Percentiles rank a stretch among this genome's conserved stretches.
Evolutionary conservation across 495 filamentous ascomycete species (phyloP).

Genomic region (Penicillium mononematosum): DNA sequence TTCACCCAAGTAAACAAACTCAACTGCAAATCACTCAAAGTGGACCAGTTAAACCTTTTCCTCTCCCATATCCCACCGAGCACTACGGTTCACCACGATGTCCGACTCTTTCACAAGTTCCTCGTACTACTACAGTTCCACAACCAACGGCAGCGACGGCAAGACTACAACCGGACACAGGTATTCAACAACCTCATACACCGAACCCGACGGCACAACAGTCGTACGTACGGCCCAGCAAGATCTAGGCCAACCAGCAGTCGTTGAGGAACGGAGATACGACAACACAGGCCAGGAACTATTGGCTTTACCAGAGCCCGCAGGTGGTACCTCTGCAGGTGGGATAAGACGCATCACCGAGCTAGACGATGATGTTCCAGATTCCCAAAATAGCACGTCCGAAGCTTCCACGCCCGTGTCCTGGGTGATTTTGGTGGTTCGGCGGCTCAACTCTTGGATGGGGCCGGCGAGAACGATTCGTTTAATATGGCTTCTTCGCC

Average conservation of each 20-base stretch:
- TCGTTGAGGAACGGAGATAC: constrained; percentile 39
- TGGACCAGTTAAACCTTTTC: constrained; percentile 12
- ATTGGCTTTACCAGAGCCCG: constrained; percentile 10
- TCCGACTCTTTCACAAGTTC: constrained; percentile 28
- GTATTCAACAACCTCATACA: constrained; percentile 37
- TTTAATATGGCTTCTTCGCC: constrained; percentile 13
- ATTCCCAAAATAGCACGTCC: background rate
- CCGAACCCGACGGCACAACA: constrained; percentile 37
- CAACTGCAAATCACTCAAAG: background rate
- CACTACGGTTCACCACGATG: constrained; percentile 17
- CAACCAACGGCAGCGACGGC: constrained; percentile 27
- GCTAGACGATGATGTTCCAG: constrained; percentile 15
- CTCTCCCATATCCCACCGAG: constrained; percentile 13
- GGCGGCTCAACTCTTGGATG: constrained; percentile 16
- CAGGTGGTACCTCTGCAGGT: constrained; percentile 23
- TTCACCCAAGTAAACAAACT: constrained; percentile 1
- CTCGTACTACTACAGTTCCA: constrained; percentile 38
- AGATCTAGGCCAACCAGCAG: constrained; percentile 36
- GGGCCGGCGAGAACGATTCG: constrained; percentile 9
- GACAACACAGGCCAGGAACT: constrained; percentile 39
- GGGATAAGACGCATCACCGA: constrained; percentile 33
- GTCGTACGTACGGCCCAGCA: constrained; percentile 39
- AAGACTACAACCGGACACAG: constrained; percentile 33
- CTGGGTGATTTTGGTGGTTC: constrained; percentile 7
- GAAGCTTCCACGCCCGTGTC: background rate